A percentile compares a stretch with the other conserved stretches of the same genome.
Evolutionary conservation across 83 land plant species (phyloP).

Genomic region (Picea abies): DNA sequence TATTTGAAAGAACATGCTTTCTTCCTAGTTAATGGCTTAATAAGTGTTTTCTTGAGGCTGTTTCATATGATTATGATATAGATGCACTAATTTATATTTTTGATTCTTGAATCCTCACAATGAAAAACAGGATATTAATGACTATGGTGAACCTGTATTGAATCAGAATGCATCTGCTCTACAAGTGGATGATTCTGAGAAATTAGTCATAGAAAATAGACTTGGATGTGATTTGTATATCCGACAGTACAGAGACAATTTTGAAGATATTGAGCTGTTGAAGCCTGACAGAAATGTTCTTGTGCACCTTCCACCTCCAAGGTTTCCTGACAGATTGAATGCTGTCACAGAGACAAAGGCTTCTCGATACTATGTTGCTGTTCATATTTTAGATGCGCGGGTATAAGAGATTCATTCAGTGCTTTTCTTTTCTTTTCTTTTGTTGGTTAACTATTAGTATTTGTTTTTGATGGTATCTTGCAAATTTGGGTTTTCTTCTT

Average conservation of each 20-base stretch:
- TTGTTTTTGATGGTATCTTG: constrained; percentile 3
- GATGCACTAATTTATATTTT: neutral
- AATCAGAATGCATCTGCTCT: constrained; percentile 56
- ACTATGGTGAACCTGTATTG: constrained; percentile 9
- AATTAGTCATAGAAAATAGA: constrained; percentile 71
- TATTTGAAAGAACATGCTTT: constrained; percentile 12
- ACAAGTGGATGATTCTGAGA: constrained; percentile 86
- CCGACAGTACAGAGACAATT: constrained; percentile 45
- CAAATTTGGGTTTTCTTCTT: constrained; percentile 13
- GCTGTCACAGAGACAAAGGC: constrained; percentile 47
- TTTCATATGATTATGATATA: neutral
- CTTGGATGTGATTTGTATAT: constrained; percentile 85
- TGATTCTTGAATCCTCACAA: neutral
- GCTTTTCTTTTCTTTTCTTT: constrained; percentile 1
- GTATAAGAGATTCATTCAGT: constrained; percentile 31
- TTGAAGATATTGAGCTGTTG: constrained; percentile 53
- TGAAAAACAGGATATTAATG: constrained; percentile 34
- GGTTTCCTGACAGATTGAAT: constrained; percentile 75
- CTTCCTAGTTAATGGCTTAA: neutral
- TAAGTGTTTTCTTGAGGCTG: neutral
- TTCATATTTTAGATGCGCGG: constrained; percentile 85
- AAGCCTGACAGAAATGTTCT: constrained; percentile 35
- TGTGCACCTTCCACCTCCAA: constrained; percentile 79
- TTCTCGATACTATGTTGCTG: constrained; percentile 71
- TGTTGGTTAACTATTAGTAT: too few species aligned